Base-by-base conservation (phyloP, 495 filamentous ascomycete genomes). In the Pyronema domesticum region DNA sequence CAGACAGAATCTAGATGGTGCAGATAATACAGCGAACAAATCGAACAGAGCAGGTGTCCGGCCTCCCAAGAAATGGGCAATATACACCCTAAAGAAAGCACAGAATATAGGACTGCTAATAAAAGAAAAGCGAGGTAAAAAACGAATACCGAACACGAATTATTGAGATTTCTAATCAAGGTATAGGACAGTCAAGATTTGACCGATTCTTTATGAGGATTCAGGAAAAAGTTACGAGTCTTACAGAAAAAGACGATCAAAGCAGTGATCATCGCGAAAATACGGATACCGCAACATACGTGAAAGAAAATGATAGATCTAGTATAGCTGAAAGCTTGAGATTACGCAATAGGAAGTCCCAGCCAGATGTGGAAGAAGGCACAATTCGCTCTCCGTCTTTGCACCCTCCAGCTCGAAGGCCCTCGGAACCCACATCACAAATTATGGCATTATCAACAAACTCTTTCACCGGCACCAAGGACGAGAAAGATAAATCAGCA, bases 401-500 rank as follows among this genome's bases (percentile, higher is more conserved):
- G n/a, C 37, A 40, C 8, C 37, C 37, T 40, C 37, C 7, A 40
- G n/a, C n/a, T n/a, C n/a, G n/a, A n/a, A n/a, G n/a, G n/a, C n/a
- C n/a, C n/a, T n/a, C n/a, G n/a, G n/a, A n/a, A n/a, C n/a, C n/a
- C n/a, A n/a, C n/a, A n/a, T n/a, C n/a, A n/a, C n/a, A n/a, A n/a
- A n/a, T n/a, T n/a, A n/a, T n/a, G n/a, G n/a, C n/a, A n/a, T n/a
- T n/a, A n/a, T n/a, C n/a, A n/a, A n/a, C n/a, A n/a, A n/a, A n/a
- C n/a, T n/a, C n/a, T n/a, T n/a, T n/a, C n/a, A n/a, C n/a, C n/a
- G n/a, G n/a, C n/a, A n/a, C n/a, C n/a, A n/a, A n/a, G n/a, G n/a
- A n/a, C 37, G 37, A 40, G 8, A 7, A 40, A 40, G 37, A 40
- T n/a, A 37, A 51, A 17, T 36, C 30, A 36, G 58, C 60, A 7